Percentiles rank a stretch among this genome's conserved stretches.
These are phyloP conservation scores for Lineolata rhizophorae DNA, from an alignment of 495 filamentous ascomycete genomes.

Conservation along the genomic window DNA sequence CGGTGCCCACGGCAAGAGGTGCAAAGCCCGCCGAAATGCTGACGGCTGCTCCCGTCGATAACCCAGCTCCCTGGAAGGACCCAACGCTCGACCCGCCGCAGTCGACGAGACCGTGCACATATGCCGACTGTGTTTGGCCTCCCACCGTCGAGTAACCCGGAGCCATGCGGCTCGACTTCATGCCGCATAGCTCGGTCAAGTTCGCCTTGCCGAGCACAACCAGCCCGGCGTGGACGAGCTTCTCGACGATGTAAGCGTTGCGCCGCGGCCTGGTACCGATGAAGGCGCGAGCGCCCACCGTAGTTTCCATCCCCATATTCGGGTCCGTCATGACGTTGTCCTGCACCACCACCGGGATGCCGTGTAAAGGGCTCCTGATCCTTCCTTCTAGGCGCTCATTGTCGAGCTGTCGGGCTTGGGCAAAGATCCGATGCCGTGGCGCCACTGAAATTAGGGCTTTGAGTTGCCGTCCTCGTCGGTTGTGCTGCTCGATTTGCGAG, in stretches of 20 bases:
- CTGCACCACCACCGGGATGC: conserved; percentile 22
- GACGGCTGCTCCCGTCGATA: conserved; percentile 14
- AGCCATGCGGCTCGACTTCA: conserved; percentile 13
- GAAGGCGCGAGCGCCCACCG: conserved; percentile 17
- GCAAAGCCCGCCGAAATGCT: conserved; percentile 15
- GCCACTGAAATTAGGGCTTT: too few species aligned
- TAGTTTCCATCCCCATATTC: conserved; percentile 13
- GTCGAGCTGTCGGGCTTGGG: conserved; percentile 17
- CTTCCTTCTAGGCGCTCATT: conserved; percentile 15
- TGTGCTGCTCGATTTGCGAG: too few species aligned
- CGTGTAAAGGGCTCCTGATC: conserved; percentile 19
- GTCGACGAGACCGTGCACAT: conserved; percentile 11
- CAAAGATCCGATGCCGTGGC: too few species aligned
- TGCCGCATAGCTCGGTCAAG: conserved; percentile 15
- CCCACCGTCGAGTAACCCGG: conserved; percentile 16
- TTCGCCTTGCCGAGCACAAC: conserved; percentile 17
- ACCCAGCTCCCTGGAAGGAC: conserved; percentile 6
- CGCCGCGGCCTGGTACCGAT: conserved; percentile 14
- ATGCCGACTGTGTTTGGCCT: conserved; percentile 16
- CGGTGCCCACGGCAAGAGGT: conserved; percentile 14
- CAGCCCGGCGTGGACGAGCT: conserved; percentile 13
- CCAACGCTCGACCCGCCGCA: conserved; percentile 3
- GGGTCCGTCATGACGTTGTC: conserved; percentile 14
- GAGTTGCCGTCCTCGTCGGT: too few species aligned
- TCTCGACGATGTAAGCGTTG: conserved; percentile 17